Conservation (phyloP, 129 eudicot genomes). For the Scalesia atractyloides region DNA sequence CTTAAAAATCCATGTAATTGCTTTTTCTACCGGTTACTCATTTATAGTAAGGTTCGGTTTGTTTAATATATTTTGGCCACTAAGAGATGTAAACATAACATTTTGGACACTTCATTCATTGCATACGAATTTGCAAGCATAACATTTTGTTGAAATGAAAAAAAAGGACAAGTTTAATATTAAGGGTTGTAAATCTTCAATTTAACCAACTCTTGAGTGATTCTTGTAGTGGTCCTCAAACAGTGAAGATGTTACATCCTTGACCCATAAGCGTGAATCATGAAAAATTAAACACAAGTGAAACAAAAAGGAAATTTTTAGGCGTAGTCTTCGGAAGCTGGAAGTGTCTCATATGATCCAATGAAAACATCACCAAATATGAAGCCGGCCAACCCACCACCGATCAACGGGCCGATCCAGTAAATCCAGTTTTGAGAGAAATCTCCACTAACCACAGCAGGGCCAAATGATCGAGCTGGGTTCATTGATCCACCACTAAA, state of each 20-base stretch:
- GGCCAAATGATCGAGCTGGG: slow-evolving; percentile 77
- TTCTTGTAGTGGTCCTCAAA: no score
- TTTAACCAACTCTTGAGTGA: neutral
- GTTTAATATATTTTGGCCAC: neutral
- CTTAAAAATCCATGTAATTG: no score
- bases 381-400: slow-evolving; percentile 66
- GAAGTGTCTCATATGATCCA: slow-evolving; percentile 48
- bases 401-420: slow-evolving; percentile 73
- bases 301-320: neutral
- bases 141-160: neutral
- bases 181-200: neutral
- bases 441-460: slow-evolving; percentile 60
- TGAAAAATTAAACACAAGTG: neutral
- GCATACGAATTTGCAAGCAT: slow-evolving; percentile 25
- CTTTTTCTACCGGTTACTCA: no score
- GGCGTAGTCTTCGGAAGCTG: slow-evolving; percentile 40
- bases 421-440: slow-evolving; percentile 58
- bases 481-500: slow-evolving; percentile 81
- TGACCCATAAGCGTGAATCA: neutral
- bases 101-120: neutral
- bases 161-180: slow-evolving; percentile 7
- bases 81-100: no score
- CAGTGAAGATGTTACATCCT: slow-evolving; percentile 12
- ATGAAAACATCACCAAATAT: slow-evolving; percentile 51
- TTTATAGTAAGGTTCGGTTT: no score